Conservation (phyloP, 192 early-diverging fungal genomes). For the Podila verticillata region DNA sequence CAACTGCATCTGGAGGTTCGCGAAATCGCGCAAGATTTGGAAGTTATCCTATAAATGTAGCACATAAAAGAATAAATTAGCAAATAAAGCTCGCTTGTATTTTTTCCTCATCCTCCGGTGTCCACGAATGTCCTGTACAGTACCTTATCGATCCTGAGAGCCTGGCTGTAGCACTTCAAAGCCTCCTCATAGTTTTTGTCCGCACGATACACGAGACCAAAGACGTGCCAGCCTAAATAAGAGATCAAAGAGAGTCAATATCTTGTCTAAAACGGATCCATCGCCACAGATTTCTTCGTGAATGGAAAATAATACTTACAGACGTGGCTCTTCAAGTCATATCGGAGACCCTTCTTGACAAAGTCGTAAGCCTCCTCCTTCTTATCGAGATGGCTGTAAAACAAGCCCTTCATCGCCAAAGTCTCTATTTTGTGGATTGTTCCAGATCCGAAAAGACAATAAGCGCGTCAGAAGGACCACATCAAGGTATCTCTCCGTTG, state of each 20-base stretch:
- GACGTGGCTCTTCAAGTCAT: slow-evolving; percentile 85
- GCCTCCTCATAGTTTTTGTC: slow-evolving; percentile 96
- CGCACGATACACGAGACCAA: slow-evolving; percentile 90
- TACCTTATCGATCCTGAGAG: slow-evolving; percentile 85
- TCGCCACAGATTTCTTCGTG: background rate
- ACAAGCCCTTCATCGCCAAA: slow-evolving; percentile 95
- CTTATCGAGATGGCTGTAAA: slow-evolving; percentile 88
- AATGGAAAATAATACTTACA: slow-evolving; percentile 62
- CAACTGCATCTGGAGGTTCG: slow-evolving; percentile 85
- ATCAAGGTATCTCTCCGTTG: background rate
- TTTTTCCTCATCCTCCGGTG: background rate
- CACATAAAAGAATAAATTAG: background rate
- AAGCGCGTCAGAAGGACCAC: background rate
- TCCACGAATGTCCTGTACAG: background rate
- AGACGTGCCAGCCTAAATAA: slow-evolving; percentile 92
- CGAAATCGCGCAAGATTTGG: slow-evolving; percentile 92
- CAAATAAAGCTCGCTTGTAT: too few species aligned
- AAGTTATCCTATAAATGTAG: slow-evolving; percentile 70
- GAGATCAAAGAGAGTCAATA: background rate
- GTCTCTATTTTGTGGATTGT: slow-evolving; percentile 69
- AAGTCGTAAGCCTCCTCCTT: slow-evolving; percentile 91
- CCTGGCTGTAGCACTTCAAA: slow-evolving; percentile 89
- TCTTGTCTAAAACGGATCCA: too few species aligned
- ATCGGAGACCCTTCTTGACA: slow-evolving; percentile 86
- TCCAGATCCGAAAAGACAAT: background rate